These are phyloP conservation scores for Phytophthora meadii DNA, from an alignment of 352 stramenopile species.

Conservation along the genomic window DNA sequence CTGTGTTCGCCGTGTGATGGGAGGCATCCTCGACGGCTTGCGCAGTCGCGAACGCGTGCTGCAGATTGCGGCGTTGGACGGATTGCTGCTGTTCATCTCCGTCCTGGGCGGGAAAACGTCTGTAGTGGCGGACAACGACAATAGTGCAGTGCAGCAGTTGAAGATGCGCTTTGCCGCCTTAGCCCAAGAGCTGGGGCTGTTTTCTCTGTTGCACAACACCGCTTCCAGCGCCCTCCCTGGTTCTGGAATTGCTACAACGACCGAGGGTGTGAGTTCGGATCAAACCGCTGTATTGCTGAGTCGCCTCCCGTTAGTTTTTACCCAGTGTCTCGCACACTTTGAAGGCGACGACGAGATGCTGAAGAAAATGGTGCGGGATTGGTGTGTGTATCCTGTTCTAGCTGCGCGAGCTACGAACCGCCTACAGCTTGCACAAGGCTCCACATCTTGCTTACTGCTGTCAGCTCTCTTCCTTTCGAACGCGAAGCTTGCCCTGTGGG, in stretches of 20 bases:
- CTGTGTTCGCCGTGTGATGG: conserved; percentile 61
- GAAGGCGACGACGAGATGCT: conserved; percentile 69
- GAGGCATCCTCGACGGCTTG: conserved; percentile 72
- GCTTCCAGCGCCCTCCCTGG: conserved; percentile 58
- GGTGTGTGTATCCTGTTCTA: conserved; percentile 74
- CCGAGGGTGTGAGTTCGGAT: conserved; percentile 19
- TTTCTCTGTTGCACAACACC: conserved; percentile 71
- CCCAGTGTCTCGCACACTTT: conserved; percentile 82
- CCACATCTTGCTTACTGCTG: conserved; percentile 72
- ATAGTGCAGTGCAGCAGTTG: conserved; percentile 29
- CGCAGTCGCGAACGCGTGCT: conserved; percentile 68
- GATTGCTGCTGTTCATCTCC: conserved; percentile 80
- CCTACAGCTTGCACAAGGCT: conserved; percentile 55
- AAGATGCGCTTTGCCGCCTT: conserved; percentile 62
- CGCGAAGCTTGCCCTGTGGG: conserved; percentile 80
- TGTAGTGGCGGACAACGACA: conserved; percentile 18
- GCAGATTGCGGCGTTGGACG: conserved; percentile 77
- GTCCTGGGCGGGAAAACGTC: conserved; percentile 35
- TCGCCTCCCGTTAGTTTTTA: conserved; percentile 83
- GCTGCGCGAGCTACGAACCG: conserved; percentile 49
- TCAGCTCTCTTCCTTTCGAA: conserved; percentile 86
- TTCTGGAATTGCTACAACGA: conserved; percentile 4
- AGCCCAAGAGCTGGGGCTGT: conserved; percentile 78
- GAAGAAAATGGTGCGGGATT: conserved; percentile 73
- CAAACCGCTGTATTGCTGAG: conserved; percentile 65